These are phyloP conservation scores for Lithospermum erythrorhizon DNA, from an alignment of 257 asterid species.

Conservation along the genomic window DNA sequence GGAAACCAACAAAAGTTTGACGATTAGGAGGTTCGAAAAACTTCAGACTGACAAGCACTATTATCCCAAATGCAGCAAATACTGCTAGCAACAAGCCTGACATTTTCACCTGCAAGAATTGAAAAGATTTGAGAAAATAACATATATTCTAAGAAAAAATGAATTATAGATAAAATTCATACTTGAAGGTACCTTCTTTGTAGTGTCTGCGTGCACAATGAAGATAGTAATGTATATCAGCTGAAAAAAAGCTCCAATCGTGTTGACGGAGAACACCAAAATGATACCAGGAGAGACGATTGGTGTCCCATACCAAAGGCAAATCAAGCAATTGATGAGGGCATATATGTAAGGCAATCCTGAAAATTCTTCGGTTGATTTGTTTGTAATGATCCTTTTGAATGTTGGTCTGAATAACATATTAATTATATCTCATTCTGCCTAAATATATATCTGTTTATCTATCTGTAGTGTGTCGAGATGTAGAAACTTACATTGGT, in stretches of 20 bases:
- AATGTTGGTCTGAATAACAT: slow-evolving; percentile 58
- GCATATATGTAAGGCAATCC: slow-evolving; percentile 77
- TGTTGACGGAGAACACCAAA: slow-evolving; percentile 63
- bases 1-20: slow-evolving; percentile 65
- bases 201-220: slow-evolving; percentile 39
- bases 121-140: neutral
- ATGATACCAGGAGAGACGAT: slow-evolving; percentile 53
- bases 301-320: slow-evolving; percentile 86
- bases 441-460: neutral
- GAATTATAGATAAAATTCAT: neutral
- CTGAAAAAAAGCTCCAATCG: slow-evolving; percentile 67
- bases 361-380: slow-evolving; percentile 78
- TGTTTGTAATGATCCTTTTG: slow-evolving; percentile 46
- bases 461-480: neutral
- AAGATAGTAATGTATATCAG: slow-evolving; percentile 45
- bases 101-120: slow-evolving; percentile 25
- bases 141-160: neutral
- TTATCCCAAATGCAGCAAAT: slow-evolving; percentile 32
- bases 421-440: neutral
- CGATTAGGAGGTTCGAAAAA: slow-evolving; percentile 54
- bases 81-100: slow-evolving; percentile 32
- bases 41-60: slow-evolving; percentile 38
- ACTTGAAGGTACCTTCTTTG: slow-evolving; percentile 31
- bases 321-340: slow-evolving; percentile 70
- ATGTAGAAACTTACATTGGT: slow-evolving; percentile 57